These are phyloP conservation scores for Russula foetens DNA, from an alignment of 768 basidiomycete species.

Conservation along the genomic window DNA sequence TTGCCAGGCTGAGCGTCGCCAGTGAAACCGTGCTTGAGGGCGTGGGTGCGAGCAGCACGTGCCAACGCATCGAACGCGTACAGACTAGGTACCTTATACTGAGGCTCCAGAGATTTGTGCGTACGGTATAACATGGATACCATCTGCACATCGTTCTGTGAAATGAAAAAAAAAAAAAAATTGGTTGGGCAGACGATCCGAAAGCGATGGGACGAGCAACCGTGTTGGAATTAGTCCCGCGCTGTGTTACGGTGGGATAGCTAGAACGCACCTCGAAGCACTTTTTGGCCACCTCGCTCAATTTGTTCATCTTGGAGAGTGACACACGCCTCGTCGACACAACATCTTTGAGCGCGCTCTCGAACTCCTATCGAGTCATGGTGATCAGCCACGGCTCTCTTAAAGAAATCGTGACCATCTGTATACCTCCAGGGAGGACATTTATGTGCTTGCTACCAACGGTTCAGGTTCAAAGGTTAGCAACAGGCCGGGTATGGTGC, in stretches of 20 bases:
- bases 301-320: slow-evolving; percentile 69
- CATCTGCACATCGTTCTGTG: slow-evolving; percentile 75
- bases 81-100: slow-evolving; percentile 75
- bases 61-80: slow-evolving; percentile 93
- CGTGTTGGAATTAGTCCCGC: not conserved
- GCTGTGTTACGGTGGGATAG: not conserved
- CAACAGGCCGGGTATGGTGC: not conserved
- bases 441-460: slow-evolving; percentile 5
- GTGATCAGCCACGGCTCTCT: not conserved
- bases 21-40: slow-evolving; percentile 53
- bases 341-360: slow-evolving; percentile 70
- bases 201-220: not conserved
- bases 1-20: slow-evolving; percentile 58
- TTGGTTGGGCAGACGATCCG: not conserved
- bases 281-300: slow-evolving; percentile 72
- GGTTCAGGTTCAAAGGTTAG: not conserved
- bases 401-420: not conserved
- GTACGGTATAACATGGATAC: slow-evolving; percentile 85
- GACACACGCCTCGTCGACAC: slow-evolving; percentile 80
- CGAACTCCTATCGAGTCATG: slow-evolving; percentile 54
- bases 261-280: slow-evolving; percentile 56
- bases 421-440: slow-evolving; percentile 23
- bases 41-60: slow-evolving; percentile 66
- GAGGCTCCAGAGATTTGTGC: slow-evolving; percentile 66
- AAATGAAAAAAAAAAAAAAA: not conserved